phyloP scores from a whole-genome alignment of 2,329 filamentous ascomycete genomes.

The Calonectria pauciramosa region DNA sequence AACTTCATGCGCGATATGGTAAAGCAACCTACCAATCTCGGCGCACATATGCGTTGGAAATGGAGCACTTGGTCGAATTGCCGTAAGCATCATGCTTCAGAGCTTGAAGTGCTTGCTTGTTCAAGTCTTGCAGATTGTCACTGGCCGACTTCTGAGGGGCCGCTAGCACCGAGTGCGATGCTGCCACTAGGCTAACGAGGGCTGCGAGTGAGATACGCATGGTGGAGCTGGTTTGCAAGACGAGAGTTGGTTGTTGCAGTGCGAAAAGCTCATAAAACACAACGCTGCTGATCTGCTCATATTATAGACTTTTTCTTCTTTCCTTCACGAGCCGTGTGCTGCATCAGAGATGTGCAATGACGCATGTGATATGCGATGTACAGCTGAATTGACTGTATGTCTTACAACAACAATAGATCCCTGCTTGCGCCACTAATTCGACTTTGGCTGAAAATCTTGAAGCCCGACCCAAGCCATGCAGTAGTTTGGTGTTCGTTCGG shows the following conservation, averaged over 20 bases:
- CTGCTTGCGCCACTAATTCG: background rate
- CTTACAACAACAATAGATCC: background rate
- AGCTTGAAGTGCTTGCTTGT: background rate
- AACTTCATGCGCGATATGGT: background rate
- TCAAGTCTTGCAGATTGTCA: background rate
- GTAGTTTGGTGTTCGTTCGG: background rate
- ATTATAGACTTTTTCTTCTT: background rate
- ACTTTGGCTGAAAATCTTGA: background rate
- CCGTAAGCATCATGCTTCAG: background rate
- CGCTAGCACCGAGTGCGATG: background rate
- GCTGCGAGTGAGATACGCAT: constrained; percentile 1
- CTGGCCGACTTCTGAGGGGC: background rate
- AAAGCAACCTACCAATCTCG: constrained; percentile 4
- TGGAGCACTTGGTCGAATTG: background rate
- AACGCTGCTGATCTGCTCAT: background rate
- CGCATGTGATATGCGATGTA: background rate
- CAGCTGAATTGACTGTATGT: background rate
- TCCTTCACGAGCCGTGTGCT: background rate
- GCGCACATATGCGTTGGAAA: constrained; percentile 1
- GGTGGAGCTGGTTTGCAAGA: background rate
- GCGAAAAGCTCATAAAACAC: background rate
- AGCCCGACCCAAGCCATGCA: background rate
- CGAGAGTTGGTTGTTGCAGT: background rate
- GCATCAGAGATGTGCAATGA: background rate
- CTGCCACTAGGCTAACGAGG: background rate